A percentile compares a stretch with the other conserved stretches of the same genome.
Conservation (phyloP, 2,329 filamentous ascomycete species). For the Botrytis deweyae region DNA sequence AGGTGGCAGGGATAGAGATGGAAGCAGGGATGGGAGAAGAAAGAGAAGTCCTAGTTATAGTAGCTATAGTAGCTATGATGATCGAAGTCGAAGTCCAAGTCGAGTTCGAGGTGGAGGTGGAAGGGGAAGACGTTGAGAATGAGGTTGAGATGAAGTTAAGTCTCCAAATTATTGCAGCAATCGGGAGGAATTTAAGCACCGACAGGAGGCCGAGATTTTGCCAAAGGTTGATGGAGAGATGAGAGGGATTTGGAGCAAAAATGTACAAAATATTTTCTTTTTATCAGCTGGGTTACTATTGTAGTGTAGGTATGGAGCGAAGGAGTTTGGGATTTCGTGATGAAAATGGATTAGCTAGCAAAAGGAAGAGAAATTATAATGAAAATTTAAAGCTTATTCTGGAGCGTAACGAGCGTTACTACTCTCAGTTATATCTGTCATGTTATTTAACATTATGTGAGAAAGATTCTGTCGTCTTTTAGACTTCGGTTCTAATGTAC, state of each 20-base stretch:
- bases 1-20: slow-evolving; percentile 30
- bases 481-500: background rate
- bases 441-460: background rate
- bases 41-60: slow-evolving; percentile 62
- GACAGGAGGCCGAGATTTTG: background rate
- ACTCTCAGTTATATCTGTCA: background rate
- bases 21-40: slow-evolving; percentile 42
- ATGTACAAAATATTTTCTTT: slow-evolving; percentile 1
- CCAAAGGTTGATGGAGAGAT: background rate
- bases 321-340: slow-evolving; percentile 7
- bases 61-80: slow-evolving; percentile 58
- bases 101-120: slow-evolving; percentile 32
- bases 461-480: background rate
- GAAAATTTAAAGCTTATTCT: background rate
- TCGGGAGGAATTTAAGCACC: background rate
- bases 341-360: background rate
- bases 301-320: slow-evolving; percentile 6
- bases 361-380: background rate
- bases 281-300: background rate
- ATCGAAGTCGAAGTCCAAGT: slow-evolving; percentile 43
- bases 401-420: background rate
- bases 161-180: background rate
- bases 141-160: background rate
- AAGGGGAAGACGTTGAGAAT: slow-evolving; percentile 3
- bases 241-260: background rate